phyloP scores from a whole-genome alignment of 257 asterid species.

The Rehmannia glutinosa region DNA sequence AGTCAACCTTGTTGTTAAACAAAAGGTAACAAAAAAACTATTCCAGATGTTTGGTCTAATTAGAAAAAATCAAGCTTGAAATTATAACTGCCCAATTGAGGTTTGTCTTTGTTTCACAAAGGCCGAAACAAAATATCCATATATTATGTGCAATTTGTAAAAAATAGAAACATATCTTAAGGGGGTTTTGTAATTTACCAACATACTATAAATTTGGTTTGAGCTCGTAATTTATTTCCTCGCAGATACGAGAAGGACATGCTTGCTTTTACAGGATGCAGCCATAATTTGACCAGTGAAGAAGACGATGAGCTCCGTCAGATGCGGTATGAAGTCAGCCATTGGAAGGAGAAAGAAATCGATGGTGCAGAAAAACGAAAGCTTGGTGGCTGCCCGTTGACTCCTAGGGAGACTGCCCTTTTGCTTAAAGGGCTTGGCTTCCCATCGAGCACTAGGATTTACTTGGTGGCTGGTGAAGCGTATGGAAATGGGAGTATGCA shows the following conservation, averaged over 20 bases:
- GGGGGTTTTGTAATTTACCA: not conserved
- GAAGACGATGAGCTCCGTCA: constrained; percentile 78
- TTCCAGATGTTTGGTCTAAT: not conserved
- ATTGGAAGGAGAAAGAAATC: constrained; percentile 97
- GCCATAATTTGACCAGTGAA: constrained; percentile 77
- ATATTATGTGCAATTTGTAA: not conserved
- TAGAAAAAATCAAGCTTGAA: too few species aligned
- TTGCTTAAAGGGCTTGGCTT: constrained; percentile 80
- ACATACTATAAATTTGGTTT: not conserved
- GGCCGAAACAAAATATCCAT: not conserved
- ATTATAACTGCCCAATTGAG: too few species aligned
- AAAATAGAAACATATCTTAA: not conserved
- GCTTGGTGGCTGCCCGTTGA: constrained; percentile 91
- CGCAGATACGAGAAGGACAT: constrained; percentile 96
- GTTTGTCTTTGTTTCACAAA: not conserved
- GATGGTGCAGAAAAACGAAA: constrained; percentile 74
- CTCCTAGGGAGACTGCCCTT: constrained; percentile 94
- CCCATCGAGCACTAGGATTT: constrained; percentile 73
- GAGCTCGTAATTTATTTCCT: constrained; percentile 12
- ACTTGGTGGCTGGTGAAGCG: constrained; percentile 95
- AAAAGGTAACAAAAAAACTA: not conserved
- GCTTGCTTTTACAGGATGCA: constrained; percentile 98
- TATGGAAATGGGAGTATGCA: constrained; percentile 91
- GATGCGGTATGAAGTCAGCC: constrained; percentile 86
- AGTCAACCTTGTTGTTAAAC: not conserved